Evolutionary conservation across 805 yeast species (phyloP).

Genomic region (Cyberlindnera mississippiensis): DNA sequence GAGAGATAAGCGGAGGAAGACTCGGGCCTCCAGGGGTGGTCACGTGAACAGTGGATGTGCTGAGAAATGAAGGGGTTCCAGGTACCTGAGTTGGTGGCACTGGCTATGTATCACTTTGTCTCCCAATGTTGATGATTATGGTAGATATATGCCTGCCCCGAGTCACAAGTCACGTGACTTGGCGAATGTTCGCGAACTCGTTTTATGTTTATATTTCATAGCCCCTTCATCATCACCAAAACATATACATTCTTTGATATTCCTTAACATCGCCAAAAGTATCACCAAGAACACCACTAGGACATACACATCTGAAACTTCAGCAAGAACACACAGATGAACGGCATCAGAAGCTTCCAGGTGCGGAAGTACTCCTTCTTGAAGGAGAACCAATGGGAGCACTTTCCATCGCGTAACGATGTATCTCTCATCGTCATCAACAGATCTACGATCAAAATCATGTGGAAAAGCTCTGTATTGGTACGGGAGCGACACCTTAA

Average conservation of each 20-base stretch:
- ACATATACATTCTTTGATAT: too few relatives aligned
- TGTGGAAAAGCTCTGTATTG: constrained; percentile 20
- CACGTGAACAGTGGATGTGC: too few relatives aligned
- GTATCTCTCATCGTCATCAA: constrained; percentile 12
- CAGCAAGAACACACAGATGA: constrained; percentile 1
- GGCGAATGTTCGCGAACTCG: too few relatives aligned
- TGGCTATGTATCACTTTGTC: too few relatives aligned
- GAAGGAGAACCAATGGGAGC: constrained; percentile 21
- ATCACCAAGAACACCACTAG: neutral
- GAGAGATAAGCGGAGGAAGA: neutral
- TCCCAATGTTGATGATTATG: too few relatives aligned
- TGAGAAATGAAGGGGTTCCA: too few relatives aligned
- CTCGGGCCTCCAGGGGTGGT: too few relatives aligned
- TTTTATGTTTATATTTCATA: too few relatives aligned
- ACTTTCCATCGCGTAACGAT: constrained; percentile 25
- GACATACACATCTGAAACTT: neutral
- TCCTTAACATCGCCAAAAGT: too few relatives aligned
- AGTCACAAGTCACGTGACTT: too few relatives aligned
- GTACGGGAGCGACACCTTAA: constrained; percentile 15
- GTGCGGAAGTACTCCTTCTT: constrained; percentile 24
- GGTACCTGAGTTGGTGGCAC: too few relatives aligned
- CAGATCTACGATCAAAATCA: constrained; percentile 10
- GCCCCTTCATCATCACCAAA: neutral
- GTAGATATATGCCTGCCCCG: too few relatives aligned
- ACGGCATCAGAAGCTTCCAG: constrained; percentile 5